Base-by-base conservation (phyloP, 257 asterid genomes). In the Solanum appendiculatum region DNA sequence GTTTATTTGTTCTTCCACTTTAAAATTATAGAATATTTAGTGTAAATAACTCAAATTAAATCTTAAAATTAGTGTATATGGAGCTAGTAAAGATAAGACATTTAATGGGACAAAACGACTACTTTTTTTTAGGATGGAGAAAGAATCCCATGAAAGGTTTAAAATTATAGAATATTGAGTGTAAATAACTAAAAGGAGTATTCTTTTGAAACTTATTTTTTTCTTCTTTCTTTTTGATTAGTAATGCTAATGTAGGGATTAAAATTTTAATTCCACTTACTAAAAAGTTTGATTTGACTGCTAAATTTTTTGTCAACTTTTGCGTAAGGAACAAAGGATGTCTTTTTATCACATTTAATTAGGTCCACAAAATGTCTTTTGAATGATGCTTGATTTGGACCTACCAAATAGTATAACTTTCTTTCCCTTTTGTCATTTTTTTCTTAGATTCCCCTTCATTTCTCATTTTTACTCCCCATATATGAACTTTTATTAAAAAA, bases 281-380 rank as follows among this genome's bases (percentile, higher is more conserved):
- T 48, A 56, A 54, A 91, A 89, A 90, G 88, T 81, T 44, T 91
- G 92, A 91, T 90, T 90, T 92, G 92, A 93, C 94, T 89, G 68
- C 88, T 66, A 87, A 68, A 54, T 18, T 63, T 86, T 37, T 80
- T 37, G 73, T 27, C 51, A 60, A 85, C 89, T 86, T 84, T 73
- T 85, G 10, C 86, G 77, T 23, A 29, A 44, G 70, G 88, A 90
- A 91, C 90, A 88, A 87, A 88, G 74, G 31, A 73, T 88, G 64
- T 88, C 91, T 87, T 91, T 89, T 87, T 89, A 81, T 88, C 82
- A 84, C 14, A 42, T 83, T 13, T 42, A 12, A 70, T 86, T 66
- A 36, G 85, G 88, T 84, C 88, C 89, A 15, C 15, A 37, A 80
- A 48, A 18, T 29, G 31, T 74, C 86, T 89, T 88, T 86, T 81